Base-by-base conservation (phyloP, 129 eudicot species). In the Mikania micrantha region DNA sequence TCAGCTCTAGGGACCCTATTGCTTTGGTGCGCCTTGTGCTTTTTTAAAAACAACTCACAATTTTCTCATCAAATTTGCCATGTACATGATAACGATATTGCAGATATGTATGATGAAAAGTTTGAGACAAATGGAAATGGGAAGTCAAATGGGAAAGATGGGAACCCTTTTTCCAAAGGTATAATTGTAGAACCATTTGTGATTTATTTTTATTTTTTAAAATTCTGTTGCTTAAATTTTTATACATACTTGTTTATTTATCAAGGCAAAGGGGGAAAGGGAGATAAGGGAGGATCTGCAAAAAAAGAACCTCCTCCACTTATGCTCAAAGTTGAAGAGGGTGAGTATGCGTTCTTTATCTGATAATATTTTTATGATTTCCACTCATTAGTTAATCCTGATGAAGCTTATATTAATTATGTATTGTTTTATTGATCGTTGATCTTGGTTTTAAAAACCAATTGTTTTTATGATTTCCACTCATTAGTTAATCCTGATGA, bases 231-330 rank as follows among this genome's bases (percentile, higher is more conserved):
- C 36, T 61, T 60, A n/a, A 31, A 4, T 22, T 17, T 17, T 7
- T 38, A 38, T 48, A 31, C n/a, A 9, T 38, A 3, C 63, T 68
- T 49, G 1, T 69, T 69, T 67, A 16, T 45, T 54, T 65, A 15
- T 72, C n/a, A 17, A 85, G 83, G 82, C 76, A 84, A 86, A 67
- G 83, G 81, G 15, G 92, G 88, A 19, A 91, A 87, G 70, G 95
- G 89, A 40, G 97, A 80, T 0, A 91, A 87, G 63, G 60, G 42
- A 61, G 82, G 83, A 3, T 24, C 88, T 47, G 70, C 49, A n/a
- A 77, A 75, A 40, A 90, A 90, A 70, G 82, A 70, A 70, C 50
- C 84, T 31, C 73, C 83, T 21, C 74, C 85, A 1, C 70, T 74
- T 64, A 75, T 79, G 78, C 90, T 76, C 44, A 91, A 78, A 53